Base-by-base conservation (phyloP, 1,284 basidiomycete species). In the Hemileia vastatrix region DNA sequence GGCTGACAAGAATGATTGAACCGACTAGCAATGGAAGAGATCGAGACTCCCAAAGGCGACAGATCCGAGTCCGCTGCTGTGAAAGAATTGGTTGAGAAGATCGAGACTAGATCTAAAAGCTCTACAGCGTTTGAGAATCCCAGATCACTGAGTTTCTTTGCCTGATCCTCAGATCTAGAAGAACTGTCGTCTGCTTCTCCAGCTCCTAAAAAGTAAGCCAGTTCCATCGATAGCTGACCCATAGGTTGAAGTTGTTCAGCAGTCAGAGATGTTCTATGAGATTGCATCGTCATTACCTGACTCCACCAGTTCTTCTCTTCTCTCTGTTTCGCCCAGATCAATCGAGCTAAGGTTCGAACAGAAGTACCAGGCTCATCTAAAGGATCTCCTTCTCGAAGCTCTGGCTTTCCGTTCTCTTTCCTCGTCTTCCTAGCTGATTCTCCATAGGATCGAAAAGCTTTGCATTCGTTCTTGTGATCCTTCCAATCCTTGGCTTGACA, bases 1-100 rank as follows among this genome's bases (percentile, higher is more conserved):
- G 93, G 92, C 21, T 83, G 81, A 71, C 93, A 97, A 0, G 90
- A 88, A 72, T 97, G 92, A 70, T 96, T 96, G 67, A 87, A 81
- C 31, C 95, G 79, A 0, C 91, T 90, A 8, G 85, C 79, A 0
- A 83, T 68, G 0, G 91, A 89, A 0, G 88, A 87, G 23, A 92
- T 80, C 24, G 85, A 83, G 1, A 86, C 84, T 15, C 93, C 93
- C 45, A 95, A 79, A 0, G 89, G 86, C 0, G 83, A 81, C 8
- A 94, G 78, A 2, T 86, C 80, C 0, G 87, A 83, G 0, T 85
- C 83, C 0, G 88, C 84, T 8, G 93, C 79, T 0, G 90, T 86
- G 73, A 94, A 88, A 0, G 91, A 86, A 73, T 96, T 97, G 3
- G 87, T 86, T 5, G 83, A 81, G 73, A 94, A 90, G 0, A 74